Evolutionary conservation across 306 rosid species (phyloP).

Genomic region (Crotalaria pallida): DNA sequence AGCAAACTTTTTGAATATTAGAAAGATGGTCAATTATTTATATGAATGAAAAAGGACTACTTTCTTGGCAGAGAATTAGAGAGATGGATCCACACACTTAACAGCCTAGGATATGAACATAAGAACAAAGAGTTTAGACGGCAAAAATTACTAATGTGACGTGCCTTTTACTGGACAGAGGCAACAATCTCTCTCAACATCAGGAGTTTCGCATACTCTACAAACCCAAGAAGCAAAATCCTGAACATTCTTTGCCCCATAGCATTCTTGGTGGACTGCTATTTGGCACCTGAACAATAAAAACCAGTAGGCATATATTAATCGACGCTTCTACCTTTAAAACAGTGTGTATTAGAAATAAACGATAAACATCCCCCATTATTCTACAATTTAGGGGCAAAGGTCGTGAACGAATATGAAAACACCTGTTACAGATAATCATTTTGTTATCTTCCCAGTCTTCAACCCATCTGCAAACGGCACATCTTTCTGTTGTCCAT

Average conservation of each 20-base stretch:
- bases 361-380: neutral
- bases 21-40: neutral
- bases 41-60: conserved; percentile 3
- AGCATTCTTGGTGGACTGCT: conserved; percentile 99
- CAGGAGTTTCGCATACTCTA: conserved; percentile 90
- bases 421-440: conserved; percentile 89
- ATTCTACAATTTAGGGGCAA: neutral
- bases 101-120: neutral
- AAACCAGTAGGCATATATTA: neutral
- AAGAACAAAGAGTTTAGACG: conserved; percentile 1
- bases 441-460: conserved; percentile 98
- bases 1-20: neutral
- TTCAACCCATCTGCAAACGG: conserved; percentile 97
- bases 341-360: conserved; percentile 6
- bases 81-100: neutral
- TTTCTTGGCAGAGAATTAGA: conserved; percentile 6
- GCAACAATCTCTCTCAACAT: conserved; percentile 83
- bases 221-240: conserved; percentile 99
- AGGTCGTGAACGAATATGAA: conserved; percentile 19
- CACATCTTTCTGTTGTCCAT: conserved; percentile 98
- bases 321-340: neutral
- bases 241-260: conserved; percentile 72
- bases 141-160: conserved; percentile 28
- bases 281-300: conserved; percentile 76
- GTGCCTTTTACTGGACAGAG: conserved; percentile 97